A percentile compares a stretch with the other conserved stretches of the same genome.
phyloP scores from a whole-genome alignment of 768 basidiomycete species.

The Tulasnella sp. region DNA sequence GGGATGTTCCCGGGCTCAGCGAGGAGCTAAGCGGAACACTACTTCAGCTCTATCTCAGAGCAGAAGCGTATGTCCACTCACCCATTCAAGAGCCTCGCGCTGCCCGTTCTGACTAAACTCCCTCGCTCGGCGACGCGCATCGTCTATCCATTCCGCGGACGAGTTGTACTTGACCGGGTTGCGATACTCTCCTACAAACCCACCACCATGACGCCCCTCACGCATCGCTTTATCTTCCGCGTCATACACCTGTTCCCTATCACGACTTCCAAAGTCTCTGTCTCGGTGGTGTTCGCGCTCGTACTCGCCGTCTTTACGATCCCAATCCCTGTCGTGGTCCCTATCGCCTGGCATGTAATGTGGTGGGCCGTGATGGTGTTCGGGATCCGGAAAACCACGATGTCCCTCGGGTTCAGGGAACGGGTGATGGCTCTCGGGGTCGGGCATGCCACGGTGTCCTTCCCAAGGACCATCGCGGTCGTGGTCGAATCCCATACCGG shows the following conservation, averaged over 20 bases:
- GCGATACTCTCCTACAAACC: background rate
- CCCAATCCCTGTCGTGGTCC: background rate
- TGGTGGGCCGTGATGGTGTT: background rate
- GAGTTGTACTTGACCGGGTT: background rate
- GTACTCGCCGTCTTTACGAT: slow-evolving; percentile 45
- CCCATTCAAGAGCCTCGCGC: slow-evolving; percentile 45
- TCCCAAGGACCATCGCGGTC: background rate
- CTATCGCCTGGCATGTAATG: background rate
- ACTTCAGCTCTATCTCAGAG: background rate
- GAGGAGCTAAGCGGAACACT: background rate
- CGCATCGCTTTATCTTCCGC: background rate
- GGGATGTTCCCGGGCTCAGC: slow-evolving; percentile 3
- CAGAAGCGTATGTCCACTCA: background rate
- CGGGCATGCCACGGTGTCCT: background rate
- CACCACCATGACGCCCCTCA: background rate
- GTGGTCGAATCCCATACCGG: background rate
- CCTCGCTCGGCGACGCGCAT: slow-evolving; percentile 43
- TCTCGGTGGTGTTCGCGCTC: slow-evolving; percentile 30
- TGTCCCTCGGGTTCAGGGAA: background rate
- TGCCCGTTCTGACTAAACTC: slow-evolving; percentile 36
- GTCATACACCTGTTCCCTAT: background rate
- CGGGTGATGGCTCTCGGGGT: background rate
- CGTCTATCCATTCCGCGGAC: slow-evolving; percentile 36
- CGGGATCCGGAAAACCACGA: background rate
- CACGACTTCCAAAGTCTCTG: background rate